phyloP scores from a whole-genome alignment of 441 rosid genomes.

The Populus hybrid region DNA sequence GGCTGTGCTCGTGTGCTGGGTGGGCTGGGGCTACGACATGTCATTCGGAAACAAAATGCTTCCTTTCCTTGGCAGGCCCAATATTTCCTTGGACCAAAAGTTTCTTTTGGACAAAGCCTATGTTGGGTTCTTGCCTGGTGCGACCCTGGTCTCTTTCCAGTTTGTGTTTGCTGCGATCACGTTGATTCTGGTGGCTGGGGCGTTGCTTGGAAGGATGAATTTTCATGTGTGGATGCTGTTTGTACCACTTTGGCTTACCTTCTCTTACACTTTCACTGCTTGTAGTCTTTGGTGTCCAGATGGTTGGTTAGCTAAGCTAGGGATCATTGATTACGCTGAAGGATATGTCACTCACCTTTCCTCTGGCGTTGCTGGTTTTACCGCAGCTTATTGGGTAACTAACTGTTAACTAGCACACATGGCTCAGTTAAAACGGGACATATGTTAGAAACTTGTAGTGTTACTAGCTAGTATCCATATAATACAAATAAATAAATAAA shows the following conservation, averaged over 20 bases:
- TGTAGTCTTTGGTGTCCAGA: slow-evolving; percentile 43
- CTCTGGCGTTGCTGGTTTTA: slow-evolving; percentile 65
- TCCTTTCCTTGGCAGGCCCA: slow-evolving; percentile 39
- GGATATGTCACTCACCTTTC: slow-evolving; percentile 64
- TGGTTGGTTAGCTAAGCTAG: slow-evolving; percentile 38
- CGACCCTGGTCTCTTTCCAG: slow-evolving; percentile 55
- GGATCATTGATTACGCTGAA: slow-evolving; percentile 59
- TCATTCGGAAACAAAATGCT: slow-evolving; percentile 35
- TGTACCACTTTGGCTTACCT: slow-evolving; percentile 63
- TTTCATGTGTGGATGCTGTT: slow-evolving; percentile 67
- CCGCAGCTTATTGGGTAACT: slow-evolving; percentile 57
- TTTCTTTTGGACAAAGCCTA: slow-evolving; percentile 16
- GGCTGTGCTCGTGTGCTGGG: slow-evolving; percentile 57
- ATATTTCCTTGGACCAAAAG: slow-evolving; percentile 29
- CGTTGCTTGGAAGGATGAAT: slow-evolving; percentile 66
- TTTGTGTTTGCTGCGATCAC: slow-evolving; percentile 59
- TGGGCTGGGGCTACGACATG: slow-evolving; percentile 60
- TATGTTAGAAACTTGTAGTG: background rate
- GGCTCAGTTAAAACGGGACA: background rate
- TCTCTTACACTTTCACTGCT: slow-evolving; percentile 53
- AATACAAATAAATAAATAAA: background rate
- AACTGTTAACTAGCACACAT: background rate
- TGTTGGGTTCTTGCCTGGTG: slow-evolving; percentile 33
- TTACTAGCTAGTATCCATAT: too few relatives aligned
- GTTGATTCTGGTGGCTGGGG: slow-evolving; percentile 50